Percentiles rank a stretch among this genome's conserved stretches.
phyloP scores from a whole-genome alignment of 2,329 filamentous ascomycete species.

The Colletotrichum simmondsii region DNA sequence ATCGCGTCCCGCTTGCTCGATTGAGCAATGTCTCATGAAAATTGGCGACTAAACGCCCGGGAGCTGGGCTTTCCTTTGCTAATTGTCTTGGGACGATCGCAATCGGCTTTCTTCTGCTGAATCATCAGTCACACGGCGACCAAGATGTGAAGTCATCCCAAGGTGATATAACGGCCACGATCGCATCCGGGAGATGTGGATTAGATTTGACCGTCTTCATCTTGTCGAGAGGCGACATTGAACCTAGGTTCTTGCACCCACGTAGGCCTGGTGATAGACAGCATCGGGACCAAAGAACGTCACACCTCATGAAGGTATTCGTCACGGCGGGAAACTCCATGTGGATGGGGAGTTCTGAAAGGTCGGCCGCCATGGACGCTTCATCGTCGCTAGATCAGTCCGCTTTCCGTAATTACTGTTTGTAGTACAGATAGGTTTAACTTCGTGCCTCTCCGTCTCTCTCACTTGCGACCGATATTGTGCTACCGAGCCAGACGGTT shows the following conservation, averaged over 20 bases:
- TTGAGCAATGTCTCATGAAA: conserved; percentile 25
- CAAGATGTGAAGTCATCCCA: neutral
- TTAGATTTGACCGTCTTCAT: conserved; percentile 14
- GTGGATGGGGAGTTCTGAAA: neutral
- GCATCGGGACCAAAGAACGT: neutral
- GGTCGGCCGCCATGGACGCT: neutral
- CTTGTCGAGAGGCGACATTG: neutral
- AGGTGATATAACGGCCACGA: conserved; percentile 2
- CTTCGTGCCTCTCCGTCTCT: too few relatives aligned
- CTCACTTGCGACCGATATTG: neutral
- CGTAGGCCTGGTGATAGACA: neutral
- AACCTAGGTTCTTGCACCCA: neutral
- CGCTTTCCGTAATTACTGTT: too few relatives aligned
- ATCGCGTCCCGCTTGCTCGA: neutral
- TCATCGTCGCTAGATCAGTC: neutral
- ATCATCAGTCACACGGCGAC: conserved; percentile 1
- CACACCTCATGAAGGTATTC: neutral
- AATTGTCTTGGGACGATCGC: neutral
- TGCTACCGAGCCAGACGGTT: neutral
- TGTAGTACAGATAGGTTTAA: too few relatives aligned
- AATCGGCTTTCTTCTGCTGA: conserved; percentile 7
- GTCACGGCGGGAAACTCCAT: neutral
- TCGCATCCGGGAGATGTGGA: conserved; percentile 18
- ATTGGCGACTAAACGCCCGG: neutral
- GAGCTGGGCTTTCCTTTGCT: conserved; percentile 7